Base-by-base conservation (phyloP, 164 flowering plant genomes). In the Stephania japonica region DNA sequence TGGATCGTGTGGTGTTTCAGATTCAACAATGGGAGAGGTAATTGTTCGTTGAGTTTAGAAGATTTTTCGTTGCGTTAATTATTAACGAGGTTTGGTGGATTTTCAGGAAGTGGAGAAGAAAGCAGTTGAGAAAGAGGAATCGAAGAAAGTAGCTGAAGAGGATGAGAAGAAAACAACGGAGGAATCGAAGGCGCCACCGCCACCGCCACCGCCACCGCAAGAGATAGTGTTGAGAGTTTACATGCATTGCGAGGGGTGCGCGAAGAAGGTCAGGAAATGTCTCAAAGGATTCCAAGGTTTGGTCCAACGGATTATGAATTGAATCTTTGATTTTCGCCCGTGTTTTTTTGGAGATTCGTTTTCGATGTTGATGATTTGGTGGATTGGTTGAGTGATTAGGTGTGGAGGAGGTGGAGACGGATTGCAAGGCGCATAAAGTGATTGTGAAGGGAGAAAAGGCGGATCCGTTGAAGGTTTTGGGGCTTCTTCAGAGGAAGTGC, bases 201-300 rank as follows among this genome's bases (percentile, higher is more conserved):
- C 89, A 21, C 91, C 80, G 5, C 81, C 88, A 6, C 87, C 86
- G 1, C 87, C 89, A 19, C 91, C 89, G 4, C 83, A 77, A 65
- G 88, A 88, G 70, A 84, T 91, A 53, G 85, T 89, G 9, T 75
- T 90, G 70, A 85, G 72, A 56, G 93, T 93, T 14, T 90, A 77
- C 89, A 93, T 93, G 98, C 98, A 93, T 88, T 93, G 98, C 50
- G 97, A 93, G 70, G 98, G 97, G 0, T 93, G 98, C 67, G 96
- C 98, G 13, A 83, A 81, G 61, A 93, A 93, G 73, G 91, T 93
- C 73, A 86, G 83, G 26, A 62, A 86, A 53, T 81, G 87, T 42
- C 88, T 93, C 64, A 87, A 67, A 47, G 93, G 93, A 27, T 90
- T 91, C 69, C 80, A 83, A 76, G 98, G 98, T 93, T 61, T 16